Conservation (phyloP, 2,329 filamentous ascomycete genomes). For the Pyrenochaeta sp. region DNA sequence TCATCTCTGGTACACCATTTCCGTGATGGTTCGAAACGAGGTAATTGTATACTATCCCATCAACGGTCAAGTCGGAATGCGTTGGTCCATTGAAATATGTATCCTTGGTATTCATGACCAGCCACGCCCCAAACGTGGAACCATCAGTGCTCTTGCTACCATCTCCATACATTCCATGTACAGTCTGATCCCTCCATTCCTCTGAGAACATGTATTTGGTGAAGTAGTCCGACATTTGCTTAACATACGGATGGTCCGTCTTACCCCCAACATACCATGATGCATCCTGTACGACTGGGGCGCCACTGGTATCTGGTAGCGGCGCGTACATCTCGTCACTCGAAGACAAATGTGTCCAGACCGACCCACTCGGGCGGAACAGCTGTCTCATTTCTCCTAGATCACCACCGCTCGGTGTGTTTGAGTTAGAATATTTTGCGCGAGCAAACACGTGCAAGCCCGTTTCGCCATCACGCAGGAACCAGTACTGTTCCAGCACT, state of each 20-base stretch:
- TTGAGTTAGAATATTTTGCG: slow-evolving; percentile 67
- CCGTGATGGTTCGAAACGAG: slow-evolving; percentile 65
- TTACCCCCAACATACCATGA: slow-evolving; percentile 68
- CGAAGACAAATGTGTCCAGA: slow-evolving; percentile 71
- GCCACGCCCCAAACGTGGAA: slow-evolving; percentile 67
- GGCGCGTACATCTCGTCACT: slow-evolving; percentile 64
- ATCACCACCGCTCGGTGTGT: slow-evolving; percentile 64
- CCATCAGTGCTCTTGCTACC: slow-evolving; percentile 61
- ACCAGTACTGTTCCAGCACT: slow-evolving; percentile 71
- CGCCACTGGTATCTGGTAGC: slow-evolving; percentile 55
- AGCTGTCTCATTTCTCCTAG: slow-evolving; percentile 69
- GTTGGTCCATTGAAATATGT: slow-evolving; percentile 69
- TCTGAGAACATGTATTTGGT: slow-evolving; percentile 72
- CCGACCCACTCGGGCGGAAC: slow-evolving; percentile 65
- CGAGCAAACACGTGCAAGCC: slow-evolving; percentile 69
- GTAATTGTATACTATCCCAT: slow-evolving; percentile 73
- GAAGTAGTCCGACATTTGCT: slow-evolving; percentile 67
- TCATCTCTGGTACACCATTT: slow-evolving; percentile 70
- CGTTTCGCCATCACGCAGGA: slow-evolving; percentile 68
- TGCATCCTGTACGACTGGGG: slow-evolving; percentile 67
- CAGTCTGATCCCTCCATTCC: slow-evolving; percentile 65
- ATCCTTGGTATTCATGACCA: slow-evolving; percentile 71
- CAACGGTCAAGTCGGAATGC: slow-evolving; percentile 70
- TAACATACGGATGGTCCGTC: slow-evolving; percentile 63
- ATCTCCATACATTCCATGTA: slow-evolving; percentile 65